phyloP scores from a whole-genome alignment of 352 stramenopile genomes.

The Pythium scleroteichum region DNA sequence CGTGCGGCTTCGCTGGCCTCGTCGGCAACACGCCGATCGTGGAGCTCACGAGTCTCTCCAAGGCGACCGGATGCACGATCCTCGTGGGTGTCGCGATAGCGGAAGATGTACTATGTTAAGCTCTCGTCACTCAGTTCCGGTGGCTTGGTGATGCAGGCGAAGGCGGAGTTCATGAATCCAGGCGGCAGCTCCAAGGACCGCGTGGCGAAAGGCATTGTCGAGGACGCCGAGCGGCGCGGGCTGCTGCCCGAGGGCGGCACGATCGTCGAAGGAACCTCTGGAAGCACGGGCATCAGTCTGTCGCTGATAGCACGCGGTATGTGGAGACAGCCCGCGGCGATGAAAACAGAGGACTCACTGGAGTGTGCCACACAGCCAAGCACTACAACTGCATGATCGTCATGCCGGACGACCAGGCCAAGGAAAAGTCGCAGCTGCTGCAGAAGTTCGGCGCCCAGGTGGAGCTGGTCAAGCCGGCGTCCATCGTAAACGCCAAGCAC shows the following conservation, averaged over 20 bases:
- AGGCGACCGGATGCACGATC: conserved; percentile 89
- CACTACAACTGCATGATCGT: conserved; percentile 96
- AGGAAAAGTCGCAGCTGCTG: conserved; percentile 88
- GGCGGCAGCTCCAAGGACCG: conserved; percentile 97
- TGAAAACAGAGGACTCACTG: too few relatives aligned
- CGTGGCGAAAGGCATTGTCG: conserved; percentile 94
- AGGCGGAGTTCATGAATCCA: conserved; percentile 97
- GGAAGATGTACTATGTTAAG: neutral
- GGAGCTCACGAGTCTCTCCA: conserved; percentile 87
- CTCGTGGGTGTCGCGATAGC: conserved; percentile 41
- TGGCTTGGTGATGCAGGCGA: conserved; percentile 60
- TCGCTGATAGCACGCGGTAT: conserved; percentile 90
- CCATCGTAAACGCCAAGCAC: conserved; percentile 98
- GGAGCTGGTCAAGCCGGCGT: conserved; percentile 86
- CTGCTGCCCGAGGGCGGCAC: conserved; percentile 89
- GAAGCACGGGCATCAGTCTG: conserved; percentile 97
- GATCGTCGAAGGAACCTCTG: conserved; percentile 97
- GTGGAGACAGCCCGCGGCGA: too few relatives aligned
- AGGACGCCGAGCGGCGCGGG: conserved; percentile 89
- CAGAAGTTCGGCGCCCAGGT: conserved; percentile 87
- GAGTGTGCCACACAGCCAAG: conserved; percentile 49
- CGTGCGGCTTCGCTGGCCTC: conserved; percentile 79
- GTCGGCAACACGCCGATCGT: conserved; percentile 94
- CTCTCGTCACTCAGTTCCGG: too few relatives aligned
- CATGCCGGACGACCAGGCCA: conserved; percentile 97